Percentiles rank a stretch among this genome's conserved stretches.
Evolutionary conservation across 2,329 filamentous ascomycete genomes (phyloP).

Genomic region (Cladosporium halotolerans): DNA sequence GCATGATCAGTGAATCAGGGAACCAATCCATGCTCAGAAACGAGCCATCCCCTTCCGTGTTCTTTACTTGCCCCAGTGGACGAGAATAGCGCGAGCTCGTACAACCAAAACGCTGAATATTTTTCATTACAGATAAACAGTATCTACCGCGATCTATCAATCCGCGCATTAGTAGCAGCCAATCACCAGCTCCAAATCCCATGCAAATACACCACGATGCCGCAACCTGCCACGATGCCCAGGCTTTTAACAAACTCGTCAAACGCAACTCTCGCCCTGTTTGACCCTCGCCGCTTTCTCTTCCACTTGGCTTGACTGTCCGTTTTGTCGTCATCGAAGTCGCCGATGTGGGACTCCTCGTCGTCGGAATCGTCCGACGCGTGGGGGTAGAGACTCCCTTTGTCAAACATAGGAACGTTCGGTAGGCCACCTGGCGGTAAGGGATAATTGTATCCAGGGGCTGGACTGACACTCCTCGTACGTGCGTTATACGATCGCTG

Average conservation of each 20-base stretch:
- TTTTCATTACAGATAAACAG: not conserved
- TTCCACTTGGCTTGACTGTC: constrained; percentile 26
- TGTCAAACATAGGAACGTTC: constrained; percentile 32
- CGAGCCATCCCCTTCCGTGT: too few relatives aligned
- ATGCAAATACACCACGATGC: not conserved
- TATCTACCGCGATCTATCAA: not conserved
- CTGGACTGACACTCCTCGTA: constrained; percentile 36
- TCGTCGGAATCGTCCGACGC: constrained; percentile 26
- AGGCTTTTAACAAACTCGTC: constrained; percentile 57
- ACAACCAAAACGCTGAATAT: too few relatives aligned
- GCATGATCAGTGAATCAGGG: too few relatives aligned
- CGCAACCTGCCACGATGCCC: constrained; percentile 46
- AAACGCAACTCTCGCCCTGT: constrained; percentile 44
- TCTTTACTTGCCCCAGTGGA: too few relatives aligned
- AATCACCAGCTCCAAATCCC: constrained; percentile 7
- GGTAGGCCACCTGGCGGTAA: constrained; percentile 17
- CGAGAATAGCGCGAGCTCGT: too few relatives aligned
- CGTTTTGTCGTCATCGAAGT: constrained; percentile 23
- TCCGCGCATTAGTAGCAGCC: too few relatives aligned
- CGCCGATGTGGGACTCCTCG: constrained; percentile 14
- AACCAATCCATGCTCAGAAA: too few relatives aligned
- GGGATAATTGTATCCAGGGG: constrained; percentile 23
- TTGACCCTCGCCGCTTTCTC: constrained; percentile 23
- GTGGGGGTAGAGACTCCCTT: constrained; percentile 36
- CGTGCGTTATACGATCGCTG: constrained; percentile 27